phyloP scores from a whole-genome alignment of 805 yeast species.

The Cyberlindnera veronae region DNA sequence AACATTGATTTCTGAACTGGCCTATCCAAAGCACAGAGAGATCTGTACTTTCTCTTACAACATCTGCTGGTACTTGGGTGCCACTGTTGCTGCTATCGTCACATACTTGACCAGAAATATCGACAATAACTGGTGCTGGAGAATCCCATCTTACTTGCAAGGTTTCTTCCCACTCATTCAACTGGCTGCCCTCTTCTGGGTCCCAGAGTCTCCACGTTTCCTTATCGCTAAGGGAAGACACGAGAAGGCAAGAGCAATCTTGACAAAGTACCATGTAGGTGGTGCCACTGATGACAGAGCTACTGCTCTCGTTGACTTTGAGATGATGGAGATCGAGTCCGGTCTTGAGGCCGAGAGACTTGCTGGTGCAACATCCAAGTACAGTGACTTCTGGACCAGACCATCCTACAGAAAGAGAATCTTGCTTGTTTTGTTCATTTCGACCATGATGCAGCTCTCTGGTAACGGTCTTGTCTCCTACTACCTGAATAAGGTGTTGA shows the following conservation, averaged over 20 bases:
- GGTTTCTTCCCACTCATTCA: conserved; percentile 44
- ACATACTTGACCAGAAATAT: conserved; percentile 27
- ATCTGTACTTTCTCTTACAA: conserved; percentile 42
- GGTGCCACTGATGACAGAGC: conserved; percentile 23
- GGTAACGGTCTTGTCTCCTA: conserved; percentile 50
- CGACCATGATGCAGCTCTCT: conserved; percentile 40
- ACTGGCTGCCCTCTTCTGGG: conserved; percentile 30
- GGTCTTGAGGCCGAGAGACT: conserved; percentile 39
- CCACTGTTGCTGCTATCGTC: conserved; percentile 38
- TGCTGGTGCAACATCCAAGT: conserved; percentile 29
- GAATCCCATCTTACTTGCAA: conserved; percentile 50
- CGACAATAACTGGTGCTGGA: conserved; percentile 41
- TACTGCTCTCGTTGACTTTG: conserved; percentile 31
- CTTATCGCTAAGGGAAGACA: conserved; percentile 37
- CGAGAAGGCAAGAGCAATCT: conserved; percentile 40
- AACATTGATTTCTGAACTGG: conserved; percentile 44
- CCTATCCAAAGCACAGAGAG: conserved; percentile 45
- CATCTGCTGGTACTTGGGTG: conserved; percentile 49
- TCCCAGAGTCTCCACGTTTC: conserved; percentile 51
- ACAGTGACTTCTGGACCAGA: conserved; percentile 34
- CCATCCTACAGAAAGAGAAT: conserved; percentile 39
- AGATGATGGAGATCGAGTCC: conserved; percentile 37
- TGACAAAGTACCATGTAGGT: conserved; percentile 37
- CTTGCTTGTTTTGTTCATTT: conserved; percentile 31
- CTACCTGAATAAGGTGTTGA: conserved; percentile 46